Base-by-base conservation (phyloP, 345 rosid genomes). In the Eucalyptus melliodora region DNA sequence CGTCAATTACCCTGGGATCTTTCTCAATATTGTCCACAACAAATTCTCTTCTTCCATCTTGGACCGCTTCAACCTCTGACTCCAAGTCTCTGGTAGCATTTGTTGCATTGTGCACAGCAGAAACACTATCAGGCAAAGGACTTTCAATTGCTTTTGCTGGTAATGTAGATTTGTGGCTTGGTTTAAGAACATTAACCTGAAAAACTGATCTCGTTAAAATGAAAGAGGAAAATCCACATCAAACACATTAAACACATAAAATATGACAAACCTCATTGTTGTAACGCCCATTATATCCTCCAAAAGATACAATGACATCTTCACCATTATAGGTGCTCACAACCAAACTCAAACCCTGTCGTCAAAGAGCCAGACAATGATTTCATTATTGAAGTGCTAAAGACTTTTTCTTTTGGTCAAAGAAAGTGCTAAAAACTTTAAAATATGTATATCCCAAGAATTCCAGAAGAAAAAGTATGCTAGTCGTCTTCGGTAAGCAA, bases 281-380 rank as follows among this genome's bases (percentile, higher is more conserved):
- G 91, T 96, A 98, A 87, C 92, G 99, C 42, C 99, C 99, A 92
- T 98, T 95, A 90, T 98, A 98, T 90, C 99, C 99, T 89, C 99
- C 99, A 92, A 97, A 98, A 85, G 99, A 94, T 88, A 97, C 92
- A n/a, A 97, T 93, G 86, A 97, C 92, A 94, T 98, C 99, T 92
- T 97, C 99, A 47, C 99, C 98, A 88, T 88, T 93, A 86, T 92
- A 93, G 88, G 99, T 94, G 91, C 98, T 95, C 47, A 97, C 96
- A 45, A 93, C 98, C 94, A 98, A 93, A 95, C 97, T 98, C 92
- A 97, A 93, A 67, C 99, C 99, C 99, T 96, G 93, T 87, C 89
- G 82, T 87, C 82, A 87, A 81, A 90, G 86, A 91, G 45, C 27
- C 60, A 89, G 53, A 53, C 45, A 10, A 37, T 21, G 26, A 37